Evolutionary conservation across 805 yeast genomes (phyloP).

Genomic region (Metschnikowia shivogae): DNA sequence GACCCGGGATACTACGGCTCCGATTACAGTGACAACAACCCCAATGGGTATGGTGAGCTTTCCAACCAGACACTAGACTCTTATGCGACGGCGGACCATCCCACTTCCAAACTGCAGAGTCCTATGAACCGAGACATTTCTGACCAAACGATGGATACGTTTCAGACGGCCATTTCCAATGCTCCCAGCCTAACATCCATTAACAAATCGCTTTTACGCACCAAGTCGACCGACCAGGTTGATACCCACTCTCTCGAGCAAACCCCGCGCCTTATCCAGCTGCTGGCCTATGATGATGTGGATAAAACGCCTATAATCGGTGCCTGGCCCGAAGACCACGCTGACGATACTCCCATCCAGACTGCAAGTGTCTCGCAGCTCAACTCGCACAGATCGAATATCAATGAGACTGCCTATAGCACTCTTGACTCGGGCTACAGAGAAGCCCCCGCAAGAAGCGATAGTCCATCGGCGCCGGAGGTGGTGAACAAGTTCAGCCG

Average conservation of each 20-base stretch:
- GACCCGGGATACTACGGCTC: constrained; percentile 8
- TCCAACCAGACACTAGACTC: constrained; percentile 3
- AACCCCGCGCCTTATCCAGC: constrained; percentile 27
- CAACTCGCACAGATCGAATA: background rate
- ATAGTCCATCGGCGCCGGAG: constrained; percentile 20
- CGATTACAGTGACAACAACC: background rate
- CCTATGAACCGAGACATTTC: constrained; percentile 6
- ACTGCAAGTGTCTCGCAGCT: background rate
- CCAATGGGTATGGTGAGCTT: background rate
- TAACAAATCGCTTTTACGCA: constrained; percentile 28
- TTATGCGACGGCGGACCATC: background rate
- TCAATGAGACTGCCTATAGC: background rate
- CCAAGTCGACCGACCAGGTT: constrained; percentile 23
- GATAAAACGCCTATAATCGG: constrained; percentile 29
- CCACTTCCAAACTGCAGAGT: background rate
- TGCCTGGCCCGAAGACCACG: constrained; percentile 10
- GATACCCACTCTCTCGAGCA: constrained; percentile 24
- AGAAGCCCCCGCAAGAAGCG: constrained; percentile 2
- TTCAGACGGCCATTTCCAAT: constrained; percentile 24
- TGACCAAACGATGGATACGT: constrained; percentile 25
- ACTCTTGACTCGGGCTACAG: constrained; percentile 8
- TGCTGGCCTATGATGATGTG: constrained; percentile 13
- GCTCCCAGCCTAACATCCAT: constrained; percentile 33
- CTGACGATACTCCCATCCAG: background rate
- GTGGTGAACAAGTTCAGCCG: constrained; percentile 35